These are phyloP conservation scores for Metschnikowia dekortorum DNA, from an alignment of 805 yeast genomes.

Conservation along the genomic window DNA sequence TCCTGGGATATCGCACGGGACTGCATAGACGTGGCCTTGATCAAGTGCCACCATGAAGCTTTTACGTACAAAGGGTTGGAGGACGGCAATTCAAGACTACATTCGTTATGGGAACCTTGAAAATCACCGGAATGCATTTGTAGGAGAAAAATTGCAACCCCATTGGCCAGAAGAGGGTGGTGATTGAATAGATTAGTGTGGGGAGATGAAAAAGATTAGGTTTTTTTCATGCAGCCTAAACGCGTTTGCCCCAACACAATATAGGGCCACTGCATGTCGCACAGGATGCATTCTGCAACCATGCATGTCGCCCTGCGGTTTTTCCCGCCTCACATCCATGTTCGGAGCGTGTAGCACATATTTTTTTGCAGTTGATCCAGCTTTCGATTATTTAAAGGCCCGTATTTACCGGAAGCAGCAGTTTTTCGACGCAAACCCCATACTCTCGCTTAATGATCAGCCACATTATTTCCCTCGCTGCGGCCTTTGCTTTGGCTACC, in stretches of 20 bases:
- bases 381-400: background rate
- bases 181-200: background rate
- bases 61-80: too few relatives aligned
- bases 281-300: background rate
- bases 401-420: background rate
- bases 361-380: background rate
- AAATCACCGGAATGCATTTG: background rate
- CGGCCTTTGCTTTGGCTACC: constrained; percentile 7
- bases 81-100: too few relatives aligned
- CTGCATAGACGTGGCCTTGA: too few relatives aligned
- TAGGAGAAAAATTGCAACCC: background rate
- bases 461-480: constrained; percentile 8
- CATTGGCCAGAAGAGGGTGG: too few relatives aligned
- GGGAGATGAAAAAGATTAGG: background rate
- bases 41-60: too few relatives aligned
- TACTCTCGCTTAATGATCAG: constrained; percentile 1
- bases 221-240: background rate
- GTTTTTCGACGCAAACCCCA: background rate
- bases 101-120: too few relatives aligned
- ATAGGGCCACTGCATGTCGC: background rate
- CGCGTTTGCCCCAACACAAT: background rate
- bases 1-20: too few relatives aligned
- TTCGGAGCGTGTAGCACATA: background rate
- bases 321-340: background rate
- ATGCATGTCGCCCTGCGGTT: background rate